A percentile compares a stretch with the other conserved stretches of the same genome.
Evolutionary conservation across 2,329 filamentous ascomycete genomes (phyloP).

Genomic region (Dothideomycetes sp.): DNA sequence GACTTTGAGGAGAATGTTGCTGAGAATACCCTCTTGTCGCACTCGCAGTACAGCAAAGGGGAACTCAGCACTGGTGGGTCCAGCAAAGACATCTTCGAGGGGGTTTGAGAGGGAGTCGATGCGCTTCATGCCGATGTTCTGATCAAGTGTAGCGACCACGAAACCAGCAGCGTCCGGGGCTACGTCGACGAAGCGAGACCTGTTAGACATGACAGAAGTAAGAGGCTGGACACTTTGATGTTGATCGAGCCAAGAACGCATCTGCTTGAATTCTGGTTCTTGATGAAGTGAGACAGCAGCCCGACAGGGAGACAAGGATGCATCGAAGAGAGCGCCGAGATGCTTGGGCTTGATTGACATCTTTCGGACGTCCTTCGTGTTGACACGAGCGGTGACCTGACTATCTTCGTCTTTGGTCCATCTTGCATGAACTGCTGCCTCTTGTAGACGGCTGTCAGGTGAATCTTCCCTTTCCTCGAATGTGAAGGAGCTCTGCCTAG

Average conservation of each 20-base stretch:
- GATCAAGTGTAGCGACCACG: slow-evolving; percentile 42
- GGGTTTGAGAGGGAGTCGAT: slow-evolving; percentile 1
- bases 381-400: slow-evolving; percentile 3
- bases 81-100: slow-evolving; percentile 8
- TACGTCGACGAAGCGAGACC: slow-evolving; percentile 41
- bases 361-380: slow-evolving; percentile 1
- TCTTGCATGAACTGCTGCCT: slow-evolving; percentile 27
- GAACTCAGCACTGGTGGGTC: slow-evolving; percentile 26
- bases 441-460: slow-evolving; percentile 23
- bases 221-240: slow-evolving; percentile 39
- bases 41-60: slow-evolving; percentile 45
- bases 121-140: slow-evolving; percentile 33
- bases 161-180: slow-evolving; percentile 35
- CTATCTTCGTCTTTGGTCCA: slow-evolving; percentile 21
- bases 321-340: slow-evolving; percentile 30
- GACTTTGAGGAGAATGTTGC: slow-evolving; percentile 31
- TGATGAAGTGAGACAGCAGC: no score
- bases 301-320: no score
- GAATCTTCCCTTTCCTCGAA: slow-evolving; percentile 23
- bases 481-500: slow-evolving; percentile 13
- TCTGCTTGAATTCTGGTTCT: no score
- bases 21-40: slow-evolving; percentile 37
- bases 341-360: slow-evolving; percentile 30
- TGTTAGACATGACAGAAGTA: slow-evolving; percentile 36
- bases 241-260: slow-evolving; percentile 36